Conservation (phyloP, 768 basidiomycete genomes). For the Podaxis sp. region DNA sequence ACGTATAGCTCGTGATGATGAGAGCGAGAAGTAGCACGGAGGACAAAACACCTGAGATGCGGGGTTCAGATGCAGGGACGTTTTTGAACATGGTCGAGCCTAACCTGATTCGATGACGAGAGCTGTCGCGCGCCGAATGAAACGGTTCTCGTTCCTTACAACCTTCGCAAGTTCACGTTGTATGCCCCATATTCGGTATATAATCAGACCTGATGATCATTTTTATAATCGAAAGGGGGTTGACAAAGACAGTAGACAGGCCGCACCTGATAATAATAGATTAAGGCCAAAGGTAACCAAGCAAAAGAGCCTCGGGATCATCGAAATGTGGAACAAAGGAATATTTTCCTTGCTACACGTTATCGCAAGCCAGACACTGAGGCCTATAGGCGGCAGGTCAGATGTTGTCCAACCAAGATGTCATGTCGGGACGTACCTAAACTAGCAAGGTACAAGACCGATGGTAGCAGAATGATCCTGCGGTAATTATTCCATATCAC, state of each 20-base stretch:
- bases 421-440: conserved; percentile 1
- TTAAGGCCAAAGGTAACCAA: background rate
- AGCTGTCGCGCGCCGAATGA: background rate
- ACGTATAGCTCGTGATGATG: background rate
- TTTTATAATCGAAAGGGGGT: background rate
- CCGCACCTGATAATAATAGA: background rate
- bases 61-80: background rate
- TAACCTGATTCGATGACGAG: conserved; percentile 3
- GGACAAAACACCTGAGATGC: background rate
- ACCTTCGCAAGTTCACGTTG: background rate
- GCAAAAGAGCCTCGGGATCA: conserved; percentile 2
- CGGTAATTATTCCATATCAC: conserved; percentile 12
- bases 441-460: background rate
- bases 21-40: background rate
- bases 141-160: background rate
- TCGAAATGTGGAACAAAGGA: background rate
- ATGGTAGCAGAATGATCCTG: conserved; percentile 10
- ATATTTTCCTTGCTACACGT: background rate
- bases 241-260: background rate
- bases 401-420: background rate
- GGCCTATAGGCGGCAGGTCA: background rate
- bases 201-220: background rate
- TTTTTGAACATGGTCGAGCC: background rate
- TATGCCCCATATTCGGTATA: conserved; percentile 1
- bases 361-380: background rate